Conservation (phyloP, 139 green algal species). For the Edaphochlamys debaryana region DNA sequence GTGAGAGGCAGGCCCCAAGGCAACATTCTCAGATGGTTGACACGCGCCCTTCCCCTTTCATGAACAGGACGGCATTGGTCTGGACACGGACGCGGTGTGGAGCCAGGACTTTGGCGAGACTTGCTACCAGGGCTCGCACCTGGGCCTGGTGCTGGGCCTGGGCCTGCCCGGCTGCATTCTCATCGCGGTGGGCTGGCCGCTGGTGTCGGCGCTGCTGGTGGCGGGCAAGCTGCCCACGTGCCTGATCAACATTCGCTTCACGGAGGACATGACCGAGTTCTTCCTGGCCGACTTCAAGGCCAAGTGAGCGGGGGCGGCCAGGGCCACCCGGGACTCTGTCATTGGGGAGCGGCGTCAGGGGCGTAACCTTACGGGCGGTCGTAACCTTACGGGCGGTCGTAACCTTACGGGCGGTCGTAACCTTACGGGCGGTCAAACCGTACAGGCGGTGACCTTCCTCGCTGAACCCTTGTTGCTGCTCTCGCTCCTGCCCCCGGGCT, state of each 20-base stretch:
- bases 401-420: too few relatives aligned
- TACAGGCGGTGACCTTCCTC: too few relatives aligned
- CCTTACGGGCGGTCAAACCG: too few relatives aligned
- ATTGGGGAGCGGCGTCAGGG: not conserved
- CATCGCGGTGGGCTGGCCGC: slow-evolving; percentile 26
- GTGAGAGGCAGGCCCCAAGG: too few relatives aligned
- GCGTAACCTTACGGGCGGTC: too few relatives aligned
- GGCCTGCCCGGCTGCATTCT: slow-evolving; percentile 11
- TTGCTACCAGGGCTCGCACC: slow-evolving; percentile 30
- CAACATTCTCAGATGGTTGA: too few relatives aligned
- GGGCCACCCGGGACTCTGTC: too few relatives aligned
- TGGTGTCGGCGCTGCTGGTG: slow-evolving; percentile 15
- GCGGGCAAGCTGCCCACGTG: not conserved
- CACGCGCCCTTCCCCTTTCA: too few relatives aligned
- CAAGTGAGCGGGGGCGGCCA: slow-evolving; percentile 2
- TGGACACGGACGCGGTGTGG: slow-evolving; percentile 8
- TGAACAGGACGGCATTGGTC: not conserved
- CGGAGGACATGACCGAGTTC: slow-evolving; percentile 26
- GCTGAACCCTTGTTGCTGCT: too few relatives aligned
- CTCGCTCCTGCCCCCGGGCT: too few relatives aligned
- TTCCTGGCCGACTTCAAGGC: slow-evolving; percentile 39
- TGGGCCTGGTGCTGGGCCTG: slow-evolving; percentile 24
- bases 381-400: too few relatives aligned
- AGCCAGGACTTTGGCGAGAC: slow-evolving; percentile 10
- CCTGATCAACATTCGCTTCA: slow-evolving; percentile 18